phyloP scores from a whole-genome alignment of 805 yeast genomes.

The Candida sanyiensis region DNA sequence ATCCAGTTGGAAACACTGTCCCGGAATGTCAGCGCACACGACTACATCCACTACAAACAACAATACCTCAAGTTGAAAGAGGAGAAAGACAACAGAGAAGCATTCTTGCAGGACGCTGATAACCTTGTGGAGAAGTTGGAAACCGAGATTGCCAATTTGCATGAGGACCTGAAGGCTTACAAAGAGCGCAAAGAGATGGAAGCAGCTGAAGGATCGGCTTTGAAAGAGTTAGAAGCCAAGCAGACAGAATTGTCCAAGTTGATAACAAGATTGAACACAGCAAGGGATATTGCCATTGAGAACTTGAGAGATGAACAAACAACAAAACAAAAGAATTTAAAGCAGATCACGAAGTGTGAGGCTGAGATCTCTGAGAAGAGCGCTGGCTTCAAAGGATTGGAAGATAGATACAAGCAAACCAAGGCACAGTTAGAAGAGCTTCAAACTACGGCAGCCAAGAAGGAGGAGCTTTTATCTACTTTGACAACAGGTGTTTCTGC shows the following conservation, averaged over 20 bases:
- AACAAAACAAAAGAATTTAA: slow-evolving; percentile 30
- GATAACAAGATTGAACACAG: slow-evolving; percentile 61
- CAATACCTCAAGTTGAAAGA: slow-evolving; percentile 40
- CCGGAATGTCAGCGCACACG: slow-evolving; percentile 72
- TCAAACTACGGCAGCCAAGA: slow-evolving; percentile 45
- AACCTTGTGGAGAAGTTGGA: slow-evolving; percentile 40
- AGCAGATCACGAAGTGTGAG: slow-evolving; percentile 32
- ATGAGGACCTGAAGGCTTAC: slow-evolving; percentile 53
- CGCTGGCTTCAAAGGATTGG: slow-evolving; percentile 35
- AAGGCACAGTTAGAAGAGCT: slow-evolving; percentile 39
- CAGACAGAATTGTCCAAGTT: slow-evolving; percentile 57
- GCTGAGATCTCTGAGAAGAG: slow-evolving; percentile 31
- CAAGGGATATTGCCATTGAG: slow-evolving; percentile 52
- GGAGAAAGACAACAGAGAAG: slow-evolving; percentile 36
- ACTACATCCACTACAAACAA: slow-evolving; percentile 42
- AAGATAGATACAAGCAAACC: slow-evolving; percentile 39
- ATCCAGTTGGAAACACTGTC: slow-evolving; percentile 71
- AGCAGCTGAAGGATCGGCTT: slow-evolving; percentile 50
- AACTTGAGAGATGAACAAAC: slow-evolving; percentile 48
- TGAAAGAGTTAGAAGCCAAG: slow-evolving; percentile 51
- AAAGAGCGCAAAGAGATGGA: slow-evolving; percentile 51
- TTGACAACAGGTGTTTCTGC: slow-evolving; percentile 87
- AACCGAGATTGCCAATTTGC: slow-evolving; percentile 52
- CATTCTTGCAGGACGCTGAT: slow-evolving; percentile 36
- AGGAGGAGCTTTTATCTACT: slow-evolving; percentile 76